A percentile compares a stretch with the other conserved stretches of the same genome.
Conservation (phyloP, 306 rosid species). For the Luffa acutangula region DNA sequence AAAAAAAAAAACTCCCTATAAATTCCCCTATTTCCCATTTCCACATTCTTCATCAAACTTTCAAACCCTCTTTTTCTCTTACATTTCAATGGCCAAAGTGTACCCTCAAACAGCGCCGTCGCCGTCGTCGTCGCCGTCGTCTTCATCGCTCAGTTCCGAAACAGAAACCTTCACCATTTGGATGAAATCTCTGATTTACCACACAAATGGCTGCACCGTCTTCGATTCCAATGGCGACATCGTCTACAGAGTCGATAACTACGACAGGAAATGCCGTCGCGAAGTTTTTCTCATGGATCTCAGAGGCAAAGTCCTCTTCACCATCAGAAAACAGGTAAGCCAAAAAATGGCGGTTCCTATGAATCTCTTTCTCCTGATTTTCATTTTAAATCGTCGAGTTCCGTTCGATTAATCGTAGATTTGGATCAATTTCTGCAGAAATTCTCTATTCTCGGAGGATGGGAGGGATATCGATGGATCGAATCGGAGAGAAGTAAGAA, state of each 20-base stretch:
- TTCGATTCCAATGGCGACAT: constrained; percentile 57
- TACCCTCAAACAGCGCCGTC: constrained; percentile 21
- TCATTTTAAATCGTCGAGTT: neutral
- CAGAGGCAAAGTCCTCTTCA: constrained; percentile 44
- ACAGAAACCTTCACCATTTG: constrained; percentile 66
- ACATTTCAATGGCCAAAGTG: constrained; percentile 17
- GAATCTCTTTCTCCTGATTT: neutral
- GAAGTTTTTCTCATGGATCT: constrained; percentile 88
- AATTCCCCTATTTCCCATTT: neutral
- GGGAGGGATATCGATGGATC: constrained; percentile 54
- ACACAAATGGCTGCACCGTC: constrained; percentile 81
- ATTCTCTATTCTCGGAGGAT: constrained; percentile 47
- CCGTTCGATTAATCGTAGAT: neutral
- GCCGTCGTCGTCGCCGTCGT: constrained; percentile 8
- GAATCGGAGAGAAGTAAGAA: constrained; percentile 11
- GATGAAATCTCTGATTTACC: constrained; percentile 82
- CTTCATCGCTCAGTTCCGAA: neutral
- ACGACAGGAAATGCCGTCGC: constrained; percentile 45
- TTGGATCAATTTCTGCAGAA: constrained; percentile 26
- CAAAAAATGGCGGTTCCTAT: neutral
- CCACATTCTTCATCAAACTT: neutral
- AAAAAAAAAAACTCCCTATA: neutral
- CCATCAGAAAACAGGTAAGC: constrained; percentile 47
- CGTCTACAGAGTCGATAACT: constrained; percentile 75
- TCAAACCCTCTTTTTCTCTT: neutral